Evolutionary conservation across 306 rosid genomes (phyloP).

Genomic region (Cicer cuneatum): DNA sequence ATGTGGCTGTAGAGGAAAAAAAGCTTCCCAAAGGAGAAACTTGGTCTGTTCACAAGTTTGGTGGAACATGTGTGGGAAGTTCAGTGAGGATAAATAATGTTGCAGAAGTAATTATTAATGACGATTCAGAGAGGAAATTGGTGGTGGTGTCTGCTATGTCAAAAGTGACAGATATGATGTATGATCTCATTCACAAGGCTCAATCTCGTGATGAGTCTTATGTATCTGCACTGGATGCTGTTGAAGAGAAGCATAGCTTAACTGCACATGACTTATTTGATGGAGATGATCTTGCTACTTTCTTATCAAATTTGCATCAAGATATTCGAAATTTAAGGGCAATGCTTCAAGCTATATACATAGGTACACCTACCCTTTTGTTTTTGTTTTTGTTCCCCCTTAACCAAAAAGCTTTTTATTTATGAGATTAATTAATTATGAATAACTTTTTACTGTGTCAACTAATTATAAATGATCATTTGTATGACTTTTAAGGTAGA

Average conservation of each 20-base stretch:
- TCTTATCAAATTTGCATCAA: constrained; percentile 69
- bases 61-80: constrained; percentile 94
- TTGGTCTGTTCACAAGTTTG: constrained; percentile 98
- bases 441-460: no score
- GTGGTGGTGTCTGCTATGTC: constrained; percentile 97
- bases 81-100: constrained; percentile 83
- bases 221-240: constrained; percentile 70
- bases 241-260: constrained; percentile 77
- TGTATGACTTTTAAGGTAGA: no score
- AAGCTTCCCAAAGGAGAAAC: constrained; percentile 74
- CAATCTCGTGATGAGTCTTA: constrained; percentile 85
- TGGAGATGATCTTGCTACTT: constrained; percentile 71
- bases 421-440: no score
- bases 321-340: constrained; percentile 85
- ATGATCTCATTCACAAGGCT: constrained; percentile 83
- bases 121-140: constrained; percentile 81
- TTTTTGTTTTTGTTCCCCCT: not conserved
- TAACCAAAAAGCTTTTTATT: not conserved
- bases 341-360: constrained; percentile 96
- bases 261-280: constrained; percentile 84
- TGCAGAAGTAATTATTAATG: constrained; percentile 70
- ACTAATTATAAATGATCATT: no score
- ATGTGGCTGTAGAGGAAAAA: constrained; percentile 57
- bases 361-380: constrained; percentile 54
- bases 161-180: constrained; percentile 97